Conservation (phyloP, 2,329 filamentous ascomycete genomes). For the Neophaeococcomyces mojaviensis region DNA sequence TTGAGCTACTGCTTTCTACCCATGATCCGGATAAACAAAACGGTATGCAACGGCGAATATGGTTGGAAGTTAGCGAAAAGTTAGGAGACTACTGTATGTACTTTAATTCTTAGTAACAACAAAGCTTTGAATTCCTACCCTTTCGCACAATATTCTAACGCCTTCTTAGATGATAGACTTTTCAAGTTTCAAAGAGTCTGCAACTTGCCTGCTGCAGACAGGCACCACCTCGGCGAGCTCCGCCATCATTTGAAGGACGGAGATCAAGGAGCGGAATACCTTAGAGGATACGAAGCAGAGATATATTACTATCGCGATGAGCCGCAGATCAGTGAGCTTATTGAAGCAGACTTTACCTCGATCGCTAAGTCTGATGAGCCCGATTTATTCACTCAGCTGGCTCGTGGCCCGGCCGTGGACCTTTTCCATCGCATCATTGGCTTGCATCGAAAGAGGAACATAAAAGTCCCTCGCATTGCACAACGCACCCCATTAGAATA, state of each 20-base stretch:
- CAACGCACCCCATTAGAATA: too few species aligned
- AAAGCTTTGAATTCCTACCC: too few species aligned
- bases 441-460: neutral
- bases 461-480: neutral
- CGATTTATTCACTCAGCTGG: conserved; percentile 1
- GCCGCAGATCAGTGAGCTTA: too few species aligned
- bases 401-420: neutral
- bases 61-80: conserved; percentile 1
- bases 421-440: neutral
- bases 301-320: too few species aligned
- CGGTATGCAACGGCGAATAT: conserved; percentile 1
- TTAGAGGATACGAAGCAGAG: neutral
- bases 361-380: neutral
- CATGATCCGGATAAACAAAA: too few species aligned
- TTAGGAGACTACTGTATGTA: conserved; percentile 4
- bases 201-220: neutral
- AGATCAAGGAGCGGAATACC: neutral
- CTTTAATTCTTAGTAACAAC: too few species aligned
- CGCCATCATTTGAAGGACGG: neutral
- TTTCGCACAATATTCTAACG: too few species aligned
- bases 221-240: neutral
- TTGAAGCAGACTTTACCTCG: conserved; percentile 2
- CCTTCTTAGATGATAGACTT: conserved; percentile 3
- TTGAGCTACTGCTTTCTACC: too few species aligned
- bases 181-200: neutral